These are phyloP conservation scores for Pseudodiploospora longispora DNA, from an alignment of 2,329 filamentous ascomycete genomes.

Conservation along the genomic window DNA sequence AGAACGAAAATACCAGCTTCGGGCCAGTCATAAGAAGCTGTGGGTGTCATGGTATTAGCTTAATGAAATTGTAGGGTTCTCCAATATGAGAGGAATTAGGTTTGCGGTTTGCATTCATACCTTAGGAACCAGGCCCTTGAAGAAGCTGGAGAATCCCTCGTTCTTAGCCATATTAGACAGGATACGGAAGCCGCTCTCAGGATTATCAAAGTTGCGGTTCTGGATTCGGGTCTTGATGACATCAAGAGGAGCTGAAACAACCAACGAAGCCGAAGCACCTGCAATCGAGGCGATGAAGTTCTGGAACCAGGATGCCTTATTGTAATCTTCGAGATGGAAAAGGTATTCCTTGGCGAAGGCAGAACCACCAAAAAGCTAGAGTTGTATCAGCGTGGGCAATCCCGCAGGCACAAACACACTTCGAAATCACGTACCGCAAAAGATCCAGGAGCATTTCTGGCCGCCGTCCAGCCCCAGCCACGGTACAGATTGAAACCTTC, in stretches of 20 bases:
- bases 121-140: constrained; percentile 96
- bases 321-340: constrained; percentile 86
- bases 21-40: constrained; percentile 95
- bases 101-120: constrained; percentile 27
- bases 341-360: constrained; percentile 97
- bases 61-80: constrained; percentile 5
- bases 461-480: constrained; percentile 95
- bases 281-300: constrained; percentile 97
- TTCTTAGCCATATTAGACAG: constrained; percentile 87
- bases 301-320: constrained; percentile 86
- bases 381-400: constrained; percentile 26
- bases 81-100: not conserved
- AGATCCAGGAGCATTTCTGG: constrained; percentile 90
- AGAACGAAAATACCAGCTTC: constrained; percentile 99
- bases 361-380: constrained; percentile 81
- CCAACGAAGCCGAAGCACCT: constrained; percentile 86
- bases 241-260: constrained; percentile 93
- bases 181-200: constrained; percentile 88
- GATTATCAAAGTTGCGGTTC: constrained; percentile 98
- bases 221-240: constrained; percentile 98
- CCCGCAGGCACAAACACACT: not conserved
- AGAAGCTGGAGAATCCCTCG: constrained; percentile 81
- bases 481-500: constrained; percentile 95
- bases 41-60: constrained; percentile 10
- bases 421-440: constrained; percentile 66